Evolutionary conservation across 129 eudicot species (phyloP).

Genomic region (Lonicera japonica): DNA sequence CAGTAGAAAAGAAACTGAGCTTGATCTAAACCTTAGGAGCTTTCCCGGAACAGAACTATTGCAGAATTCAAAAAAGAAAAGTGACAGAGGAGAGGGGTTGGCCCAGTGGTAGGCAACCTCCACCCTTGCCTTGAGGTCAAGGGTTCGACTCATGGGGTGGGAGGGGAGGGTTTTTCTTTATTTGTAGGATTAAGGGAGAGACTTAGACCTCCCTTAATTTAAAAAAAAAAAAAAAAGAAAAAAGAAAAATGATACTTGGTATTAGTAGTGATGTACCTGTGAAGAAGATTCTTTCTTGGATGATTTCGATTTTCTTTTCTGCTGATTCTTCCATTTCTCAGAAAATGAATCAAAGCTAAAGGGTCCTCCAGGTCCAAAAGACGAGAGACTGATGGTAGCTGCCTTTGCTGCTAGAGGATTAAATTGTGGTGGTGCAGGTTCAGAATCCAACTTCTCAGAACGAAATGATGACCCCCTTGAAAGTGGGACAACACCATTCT

Average conservation of each 20-base stretch:
- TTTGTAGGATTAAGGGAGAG: too few species aligned
- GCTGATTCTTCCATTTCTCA: conserved; percentile 64
- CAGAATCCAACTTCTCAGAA: conserved; percentile 41
- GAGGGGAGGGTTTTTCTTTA: too few species aligned
- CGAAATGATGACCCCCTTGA: conserved; percentile 44
- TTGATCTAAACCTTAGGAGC: too few species aligned
- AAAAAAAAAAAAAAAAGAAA: too few species aligned
- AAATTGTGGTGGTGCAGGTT: conserved; percentile 53
- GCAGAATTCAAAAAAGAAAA: background rate
- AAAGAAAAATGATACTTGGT: too few species aligned
- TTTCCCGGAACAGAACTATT: background rate
- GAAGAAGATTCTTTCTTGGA: conserved; percentile 55
- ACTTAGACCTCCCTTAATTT: too few species aligned
- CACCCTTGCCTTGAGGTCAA: too few species aligned
- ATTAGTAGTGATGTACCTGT: conserved; percentile 34
- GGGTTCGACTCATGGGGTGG: too few species aligned
- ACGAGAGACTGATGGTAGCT: conserved; percentile 86
- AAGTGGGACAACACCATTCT: conserved; percentile 93
- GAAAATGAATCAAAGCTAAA: conserved; percentile 80
- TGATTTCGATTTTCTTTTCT: conserved; percentile 50
- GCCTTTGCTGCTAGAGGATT: conserved; percentile 95
- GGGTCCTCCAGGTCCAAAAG: conserved; percentile 63
- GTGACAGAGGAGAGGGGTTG: background rate
- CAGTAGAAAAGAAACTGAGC: too few species aligned
- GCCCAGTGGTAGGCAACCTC: too few species aligned